These are phyloP conservation scores for Verticillium isaacii DNA, from an alignment of 2,329 filamentous ascomycete genomes.

Conservation along the genomic window DNA sequence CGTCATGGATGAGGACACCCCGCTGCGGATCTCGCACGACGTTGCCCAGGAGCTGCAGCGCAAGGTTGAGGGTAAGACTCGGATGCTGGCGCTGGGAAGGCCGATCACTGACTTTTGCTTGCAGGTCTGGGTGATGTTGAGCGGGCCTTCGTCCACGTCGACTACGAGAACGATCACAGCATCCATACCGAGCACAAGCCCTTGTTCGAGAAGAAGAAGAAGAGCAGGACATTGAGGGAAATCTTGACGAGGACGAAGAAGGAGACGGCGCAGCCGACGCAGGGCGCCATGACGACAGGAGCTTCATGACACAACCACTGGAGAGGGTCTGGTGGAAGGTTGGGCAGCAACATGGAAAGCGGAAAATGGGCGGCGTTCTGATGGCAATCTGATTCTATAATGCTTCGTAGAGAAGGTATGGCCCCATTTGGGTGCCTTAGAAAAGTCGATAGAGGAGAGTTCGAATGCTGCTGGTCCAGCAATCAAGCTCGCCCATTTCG, in stretches of 20 bases:
- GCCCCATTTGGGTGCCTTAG: not conserved
- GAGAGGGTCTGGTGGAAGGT: not conserved
- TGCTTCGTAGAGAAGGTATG: not conserved
- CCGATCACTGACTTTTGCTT: conserved; percentile 7
- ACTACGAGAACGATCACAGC: conserved; percentile 37
- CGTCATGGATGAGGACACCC: conserved; percentile 51
- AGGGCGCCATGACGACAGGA: not conserved
- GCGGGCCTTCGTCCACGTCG: conserved; percentile 40
- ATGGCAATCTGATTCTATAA: not conserved
- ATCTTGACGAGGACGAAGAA: conserved; percentile 18
- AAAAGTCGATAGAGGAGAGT: not conserved
- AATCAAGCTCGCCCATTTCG: not conserved
- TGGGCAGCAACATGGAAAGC: conserved; percentile 1
- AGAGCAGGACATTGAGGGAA: conserved; percentile 26
- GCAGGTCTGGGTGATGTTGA: conserved; percentile 30
- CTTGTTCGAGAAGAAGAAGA: conserved; percentile 27
- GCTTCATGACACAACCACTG: not conserved
- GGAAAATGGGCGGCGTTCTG: not conserved
- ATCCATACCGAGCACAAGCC: conserved; percentile 37
- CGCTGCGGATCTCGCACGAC: conserved; percentile 53
- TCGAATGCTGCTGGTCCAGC: not conserved
- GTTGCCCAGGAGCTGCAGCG: conserved; percentile 55
- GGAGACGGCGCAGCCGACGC: conserved; percentile 4
- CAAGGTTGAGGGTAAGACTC: conserved; percentile 47
- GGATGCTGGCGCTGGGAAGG: not conserved